These are phyloP conservation scores for Gossypium schwendimanii DNA, from an alignment of 441 rosid genomes.

Conservation along the genomic window DNA sequence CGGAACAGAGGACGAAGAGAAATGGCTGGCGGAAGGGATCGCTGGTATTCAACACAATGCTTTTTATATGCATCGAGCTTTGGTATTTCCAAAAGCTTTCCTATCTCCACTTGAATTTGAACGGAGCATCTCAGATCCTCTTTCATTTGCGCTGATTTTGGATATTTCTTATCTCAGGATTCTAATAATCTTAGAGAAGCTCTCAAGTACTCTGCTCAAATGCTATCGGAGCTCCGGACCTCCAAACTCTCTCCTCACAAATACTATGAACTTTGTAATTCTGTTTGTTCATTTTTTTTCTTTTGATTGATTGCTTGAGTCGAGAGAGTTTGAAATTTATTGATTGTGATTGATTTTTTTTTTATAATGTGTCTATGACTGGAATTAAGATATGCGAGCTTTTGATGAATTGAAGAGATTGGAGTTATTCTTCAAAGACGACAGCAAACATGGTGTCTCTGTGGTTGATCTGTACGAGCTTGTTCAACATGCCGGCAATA, in stretches of 20 bases:
- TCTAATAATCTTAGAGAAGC: constrained; percentile 57
- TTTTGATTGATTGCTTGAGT: neutral
- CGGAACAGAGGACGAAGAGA: constrained; percentile 57
- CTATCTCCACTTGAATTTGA: neutral
- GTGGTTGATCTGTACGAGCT: constrained; percentile 60
- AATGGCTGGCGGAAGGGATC: constrained; percentile 76
- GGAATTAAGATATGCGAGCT: constrained; percentile 50
- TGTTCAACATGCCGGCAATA: constrained; percentile 70
- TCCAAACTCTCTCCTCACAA: constrained; percentile 65
- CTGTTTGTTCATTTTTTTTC: neutral
- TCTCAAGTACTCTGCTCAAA: constrained; percentile 57
- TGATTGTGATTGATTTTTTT: constrained; percentile 9
- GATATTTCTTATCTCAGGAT: constrained; percentile 29
- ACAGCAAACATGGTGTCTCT: constrained; percentile 51
- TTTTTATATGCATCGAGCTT: constrained; percentile 61
- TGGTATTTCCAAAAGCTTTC: constrained; percentile 26
- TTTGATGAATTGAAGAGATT: constrained; percentile 56
- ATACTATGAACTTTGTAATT: constrained; percentile 60
- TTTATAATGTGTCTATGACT: neutral
- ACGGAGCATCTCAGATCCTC: neutral
- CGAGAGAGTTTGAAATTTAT: neutral
- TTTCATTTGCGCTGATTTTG: neutral
- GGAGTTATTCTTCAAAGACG: constrained; percentile 61
- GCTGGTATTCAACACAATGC: constrained; percentile 64
- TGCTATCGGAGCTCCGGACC: constrained; percentile 67